These are phyloP conservation scores for Rosa multiflora DNA, from an alignment of 306 rosid genomes.

Conservation along the genomic window DNA sequence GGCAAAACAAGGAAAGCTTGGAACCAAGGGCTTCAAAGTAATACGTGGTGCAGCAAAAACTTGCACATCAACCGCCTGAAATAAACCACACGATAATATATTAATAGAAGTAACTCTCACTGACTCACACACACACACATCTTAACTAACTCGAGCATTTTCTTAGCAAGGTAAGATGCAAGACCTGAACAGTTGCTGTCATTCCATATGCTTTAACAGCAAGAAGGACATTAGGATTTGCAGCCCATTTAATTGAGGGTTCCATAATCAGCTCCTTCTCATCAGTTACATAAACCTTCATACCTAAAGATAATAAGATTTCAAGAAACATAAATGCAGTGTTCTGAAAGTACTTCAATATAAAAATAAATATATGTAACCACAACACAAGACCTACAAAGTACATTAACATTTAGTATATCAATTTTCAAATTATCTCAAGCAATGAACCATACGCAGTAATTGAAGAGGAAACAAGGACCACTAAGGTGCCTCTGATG, in stretches of 20 bases:
- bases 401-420: background rate
- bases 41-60: slow-evolving; percentile 74
- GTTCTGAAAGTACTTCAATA: slow-evolving; percentile 1
- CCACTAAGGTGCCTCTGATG: slow-evolving; percentile 18
- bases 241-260: slow-evolving; percentile 90
- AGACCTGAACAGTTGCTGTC: slow-evolving; percentile 85
- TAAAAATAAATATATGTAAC: background rate
- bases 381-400: slow-evolving; percentile 7
- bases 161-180: slow-evolving; percentile 8
- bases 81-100: slow-evolving; percentile 23
- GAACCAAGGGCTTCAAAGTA: slow-evolving; percentile 94
- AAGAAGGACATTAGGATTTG: slow-evolving; percentile 73
- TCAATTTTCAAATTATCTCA: slow-evolving; percentile 6
- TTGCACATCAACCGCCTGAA: slow-evolving; percentile 82
- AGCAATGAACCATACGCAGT: slow-evolving; percentile 5
- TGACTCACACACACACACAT: slow-evolving; percentile 11
- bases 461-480: slow-evolving; percentile 3
- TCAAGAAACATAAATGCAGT: background rate
- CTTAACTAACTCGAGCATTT: slow-evolving; percentile 4
- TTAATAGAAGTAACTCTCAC: slow-evolving; percentile 19
- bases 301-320: slow-evolving; percentile 49
- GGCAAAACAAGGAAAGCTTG: slow-evolving; percentile 95
- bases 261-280: slow-evolving; percentile 97
- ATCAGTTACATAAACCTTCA: slow-evolving; percentile 83
- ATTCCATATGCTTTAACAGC: slow-evolving; percentile 82